Conservation (phyloP, 129 eudicot species). For the Smallanthus sonchifolius region DNA sequence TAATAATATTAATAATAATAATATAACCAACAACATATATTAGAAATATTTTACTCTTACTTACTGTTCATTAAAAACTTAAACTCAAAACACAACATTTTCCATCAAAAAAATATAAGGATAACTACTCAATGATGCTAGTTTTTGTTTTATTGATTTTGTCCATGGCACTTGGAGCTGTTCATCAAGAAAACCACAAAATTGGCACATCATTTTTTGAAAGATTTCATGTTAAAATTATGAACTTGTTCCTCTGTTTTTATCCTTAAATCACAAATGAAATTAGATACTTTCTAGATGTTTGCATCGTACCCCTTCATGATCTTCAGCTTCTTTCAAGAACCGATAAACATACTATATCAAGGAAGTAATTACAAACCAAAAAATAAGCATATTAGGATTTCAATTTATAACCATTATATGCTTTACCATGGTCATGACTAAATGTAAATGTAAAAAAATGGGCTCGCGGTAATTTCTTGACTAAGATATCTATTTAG, state of each 20-base stretch:
- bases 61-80: conserved; percentile 10
- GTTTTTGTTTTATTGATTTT: conserved; percentile 59
- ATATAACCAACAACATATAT: conserved; percentile 7
- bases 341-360: conserved; percentile 70
- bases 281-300: background rate
- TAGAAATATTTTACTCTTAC: conserved; percentile 26
- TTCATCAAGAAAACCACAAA: conserved; percentile 2
- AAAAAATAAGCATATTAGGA: background rate
- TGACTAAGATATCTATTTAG: background rate
- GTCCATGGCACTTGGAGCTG: conserved; percentile 95
- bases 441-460: no score
- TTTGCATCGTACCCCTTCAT: conserved; percentile 96
- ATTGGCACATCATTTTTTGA: no score
- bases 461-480: background rate
- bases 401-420: background rate
- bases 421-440: background rate
- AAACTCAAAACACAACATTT: background rate
- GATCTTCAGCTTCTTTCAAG: conserved; percentile 88
- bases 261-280: no score
- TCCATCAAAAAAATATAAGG: conserved; percentile 10
- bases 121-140: conserved; percentile 23
- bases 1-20: conserved; percentile 16
- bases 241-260: no score
- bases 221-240: no score
- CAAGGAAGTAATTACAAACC: conserved; percentile 3